A percentile compares a stretch with the other conserved stretches of the same genome.
Evolutionary conservation across 2,329 filamentous ascomycete species (phyloP).

Genomic region (Chaetothyriales sp.): DNA sequence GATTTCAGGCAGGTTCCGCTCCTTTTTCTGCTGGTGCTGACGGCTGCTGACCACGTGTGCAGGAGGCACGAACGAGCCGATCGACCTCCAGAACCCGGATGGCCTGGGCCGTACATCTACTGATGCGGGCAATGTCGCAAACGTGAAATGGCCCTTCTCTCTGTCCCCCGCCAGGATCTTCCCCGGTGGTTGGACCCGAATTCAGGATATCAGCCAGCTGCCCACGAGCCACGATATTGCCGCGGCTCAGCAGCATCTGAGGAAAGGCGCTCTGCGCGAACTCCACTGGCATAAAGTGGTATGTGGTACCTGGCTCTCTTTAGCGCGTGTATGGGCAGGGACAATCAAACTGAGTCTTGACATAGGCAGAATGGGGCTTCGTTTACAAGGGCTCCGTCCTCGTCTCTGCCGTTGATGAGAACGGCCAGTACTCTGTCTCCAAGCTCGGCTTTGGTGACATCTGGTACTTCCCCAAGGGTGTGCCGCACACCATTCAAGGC

Average conservation of each 20-base stretch:
- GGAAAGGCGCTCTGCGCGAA: slow-evolving; percentile 50
- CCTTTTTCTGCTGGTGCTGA: background rate
- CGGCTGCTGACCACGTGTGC: background rate
- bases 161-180: slow-evolving; percentile 49
- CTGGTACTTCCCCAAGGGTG: slow-evolving; percentile 55
- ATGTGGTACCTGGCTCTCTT: slow-evolving; percentile 20
- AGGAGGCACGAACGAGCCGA: slow-evolving; percentile 49
- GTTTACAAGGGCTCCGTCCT: slow-evolving; percentile 44
- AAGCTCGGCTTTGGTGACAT: slow-evolving; percentile 47
- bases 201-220: slow-evolving; percentile 52
- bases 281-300: slow-evolving; percentile 55
- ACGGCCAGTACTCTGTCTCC: slow-evolving; percentile 41
- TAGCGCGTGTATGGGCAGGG: background rate
- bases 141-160: slow-evolving; percentile 56
- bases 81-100: slow-evolving; percentile 49
- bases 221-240: slow-evolving; percentile 51
- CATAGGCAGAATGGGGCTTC: slow-evolving; percentile 51
- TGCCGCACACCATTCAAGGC: slow-evolving; percentile 45
- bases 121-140: slow-evolving; percentile 48
- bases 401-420: slow-evolving; percentile 47
- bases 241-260: slow-evolving; percentile 52
- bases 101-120: slow-evolving; percentile 47
- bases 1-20: background rate
- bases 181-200: slow-evolving; percentile 50
- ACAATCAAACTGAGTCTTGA: background rate